Conservation (phyloP, 1,139 yeast species). For the Kodamaea plutei region DNA sequence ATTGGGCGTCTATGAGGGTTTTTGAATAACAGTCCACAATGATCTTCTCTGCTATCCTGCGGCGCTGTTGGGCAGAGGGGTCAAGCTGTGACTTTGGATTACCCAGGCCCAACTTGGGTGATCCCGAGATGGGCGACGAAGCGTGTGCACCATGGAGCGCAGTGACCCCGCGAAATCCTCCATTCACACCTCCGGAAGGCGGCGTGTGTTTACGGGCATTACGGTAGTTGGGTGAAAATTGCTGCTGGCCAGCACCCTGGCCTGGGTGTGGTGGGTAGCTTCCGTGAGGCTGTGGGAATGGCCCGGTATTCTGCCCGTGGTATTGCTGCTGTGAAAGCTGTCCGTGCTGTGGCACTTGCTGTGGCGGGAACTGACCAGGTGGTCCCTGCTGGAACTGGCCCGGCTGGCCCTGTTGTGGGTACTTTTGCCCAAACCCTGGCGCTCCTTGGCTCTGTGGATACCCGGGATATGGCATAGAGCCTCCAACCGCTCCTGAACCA, state of each 20-base stretch:
- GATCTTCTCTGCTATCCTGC: conserved; percentile 28
- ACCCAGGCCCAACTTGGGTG: conserved; percentile 5
- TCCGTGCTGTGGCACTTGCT: conserved; percentile 4
- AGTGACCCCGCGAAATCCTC: conserved; percentile 3
- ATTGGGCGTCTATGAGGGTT: conserved; percentile 19
- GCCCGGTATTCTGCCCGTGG: conserved; percentile 1
- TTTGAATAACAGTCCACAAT: conserved; percentile 42
- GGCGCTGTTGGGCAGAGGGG: conserved; percentile 11
- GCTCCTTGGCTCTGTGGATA: too few relatives aligned
- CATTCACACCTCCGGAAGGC: too few relatives aligned
- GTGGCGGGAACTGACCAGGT: not conserved
- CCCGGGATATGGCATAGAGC: not conserved
- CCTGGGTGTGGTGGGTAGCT: conserved; percentile 2
- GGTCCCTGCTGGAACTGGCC: conserved; percentile 1
- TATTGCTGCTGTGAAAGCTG: conserved; percentile 1
- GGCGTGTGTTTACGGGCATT: conserved; percentile 1
- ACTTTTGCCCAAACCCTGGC: too few relatives aligned
- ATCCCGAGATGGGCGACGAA: conserved; percentile 1
- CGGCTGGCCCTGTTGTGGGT: conserved; percentile 4
- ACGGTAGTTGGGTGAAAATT: conserved; percentile 1
- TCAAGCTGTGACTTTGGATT: conserved; percentile 4
- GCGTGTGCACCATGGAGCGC: conserved; percentile 7
- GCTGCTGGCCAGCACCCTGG: conserved; percentile 1
- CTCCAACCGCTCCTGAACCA: too few relatives aligned
- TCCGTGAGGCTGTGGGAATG: conserved; percentile 1